Conservation (phyloP, 495 filamentous ascomycete genomes). For the Neurospora intermedia region DNA sequence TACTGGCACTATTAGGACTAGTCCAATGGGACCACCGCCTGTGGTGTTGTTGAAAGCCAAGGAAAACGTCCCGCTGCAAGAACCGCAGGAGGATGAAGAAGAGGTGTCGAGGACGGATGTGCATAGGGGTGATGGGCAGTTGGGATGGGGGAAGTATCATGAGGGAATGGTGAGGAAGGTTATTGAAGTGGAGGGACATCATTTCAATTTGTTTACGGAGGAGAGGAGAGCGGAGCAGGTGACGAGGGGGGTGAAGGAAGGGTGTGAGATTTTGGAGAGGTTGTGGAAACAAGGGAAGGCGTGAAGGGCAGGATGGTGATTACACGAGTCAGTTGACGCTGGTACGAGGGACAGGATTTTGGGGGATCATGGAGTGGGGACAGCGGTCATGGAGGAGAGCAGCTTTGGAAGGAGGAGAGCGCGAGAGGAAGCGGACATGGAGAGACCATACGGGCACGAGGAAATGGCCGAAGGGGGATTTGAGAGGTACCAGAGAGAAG, state of each 20-base stretch:
- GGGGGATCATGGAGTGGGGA: too few species aligned
- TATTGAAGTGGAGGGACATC: conserved; percentile 30
- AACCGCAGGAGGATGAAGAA: conserved; percentile 4
- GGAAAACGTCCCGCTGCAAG: conserved; percentile 18
- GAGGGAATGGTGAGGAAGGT: conserved; percentile 24
- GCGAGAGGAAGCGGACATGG: background rate
- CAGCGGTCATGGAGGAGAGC: too few species aligned
- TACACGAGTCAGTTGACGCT: too few species aligned
- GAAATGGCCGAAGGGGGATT: background rate
- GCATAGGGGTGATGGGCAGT: conserved; percentile 13
- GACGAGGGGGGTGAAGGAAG: conserved; percentile 22
- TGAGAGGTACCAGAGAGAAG: background rate
- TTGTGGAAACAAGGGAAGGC: background rate
- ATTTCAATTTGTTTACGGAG: conserved; percentile 31
- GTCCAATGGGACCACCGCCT: conserved; percentile 14
- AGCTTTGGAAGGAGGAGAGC: background rate
- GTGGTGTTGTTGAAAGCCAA: conserved; percentile 29
- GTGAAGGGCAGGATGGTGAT: background rate
- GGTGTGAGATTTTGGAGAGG: conserved; percentile 23
- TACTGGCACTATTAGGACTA: too few species aligned
- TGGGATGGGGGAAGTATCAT: conserved; percentile 33
- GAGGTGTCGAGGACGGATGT: conserved; percentile 25
- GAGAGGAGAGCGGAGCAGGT: conserved; percentile 16
- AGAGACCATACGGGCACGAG: background rate
- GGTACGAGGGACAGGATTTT: too few species aligned